Evolutionary conservation across 495 filamentous ascomycete genomes (phyloP), one percentile per base, ranked within the genome.

Genomic region (Lindgomyces ingoldianus): DNA sequence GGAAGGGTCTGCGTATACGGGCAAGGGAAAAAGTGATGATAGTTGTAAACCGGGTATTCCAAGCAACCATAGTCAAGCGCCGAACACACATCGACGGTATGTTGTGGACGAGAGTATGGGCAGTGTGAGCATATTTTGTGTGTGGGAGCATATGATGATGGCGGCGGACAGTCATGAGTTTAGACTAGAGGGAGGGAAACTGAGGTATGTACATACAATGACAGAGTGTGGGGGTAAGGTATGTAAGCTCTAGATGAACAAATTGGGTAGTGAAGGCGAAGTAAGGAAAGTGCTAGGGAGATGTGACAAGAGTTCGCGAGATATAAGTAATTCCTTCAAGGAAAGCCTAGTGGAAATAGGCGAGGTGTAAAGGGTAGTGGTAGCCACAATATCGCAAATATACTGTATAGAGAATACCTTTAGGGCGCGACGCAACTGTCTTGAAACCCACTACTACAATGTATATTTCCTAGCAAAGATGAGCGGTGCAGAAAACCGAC

Each of bases 11-110:
- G 60, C 53, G 29, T 64, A 64, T 42, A 64, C 60, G 19, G 60
- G 60, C n/a, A 64, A 19, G 4, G 60, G 60, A 3, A 11, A 19
- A 6, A 14, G 51, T 0, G 75, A 78, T 60, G 78, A 76, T 11
- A 80, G 73, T 53, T 65, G 57, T 51, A 72, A 74, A 36, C 59
- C 59, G 16, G 59, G 59, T 0, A 54, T 62, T 6, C 80, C 80
- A 18, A 48, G 26, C 10, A 60, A 60, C 46, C 60, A 64, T 50
- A 47, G 12, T 19, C 62, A 65, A 42, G 47, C 54, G 55, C 54
- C 54, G 54, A 65, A 65, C 60, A 59, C 62, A 19, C 54, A 54
- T 27, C 27, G 62, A 11, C 22, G 62, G 36, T 65, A 65, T 60
- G 62, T 65, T 45, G 39, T 65, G n/a, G 62, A 65, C 47, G 62